Conservation (phyloP, 2,329 filamentous ascomycete species). For the Alternaria hordeiaustralica region DNA sequence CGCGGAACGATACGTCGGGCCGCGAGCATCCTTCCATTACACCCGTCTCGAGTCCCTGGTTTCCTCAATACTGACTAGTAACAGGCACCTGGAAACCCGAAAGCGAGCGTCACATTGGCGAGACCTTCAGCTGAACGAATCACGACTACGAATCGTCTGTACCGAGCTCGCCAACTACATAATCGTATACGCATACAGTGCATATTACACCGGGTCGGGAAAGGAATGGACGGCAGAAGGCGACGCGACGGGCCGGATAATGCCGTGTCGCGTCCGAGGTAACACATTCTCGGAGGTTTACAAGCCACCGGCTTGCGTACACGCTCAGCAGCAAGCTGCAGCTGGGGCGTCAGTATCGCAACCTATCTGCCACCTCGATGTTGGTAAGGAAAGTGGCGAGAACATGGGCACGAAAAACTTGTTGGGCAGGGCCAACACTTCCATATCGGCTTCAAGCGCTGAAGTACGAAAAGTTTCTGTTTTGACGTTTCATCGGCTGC, state of each 20-base stretch:
- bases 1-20: background rate
- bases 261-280: background rate
- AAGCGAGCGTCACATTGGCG: constrained; percentile 43
- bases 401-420: background rate
- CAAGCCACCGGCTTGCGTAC: background rate
- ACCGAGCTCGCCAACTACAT: background rate
- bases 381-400: background rate
- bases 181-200: background rate
- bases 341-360: background rate
- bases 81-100: constrained; percentile 48
- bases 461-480: constrained; percentile 29
- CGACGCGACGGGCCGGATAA: background rate
- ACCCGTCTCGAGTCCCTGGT: constrained; percentile 3
- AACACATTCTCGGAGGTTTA: background rate
- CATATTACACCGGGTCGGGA: background rate
- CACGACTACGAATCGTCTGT: background rate
- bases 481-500: background rate
- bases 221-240: background rate
- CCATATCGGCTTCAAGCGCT: constrained; percentile 41
- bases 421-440: background rate
- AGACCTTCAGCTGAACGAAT: constrained; percentile 35
- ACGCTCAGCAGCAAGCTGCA: background rate
- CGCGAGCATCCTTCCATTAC: background rate
- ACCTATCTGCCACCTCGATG: background rate
- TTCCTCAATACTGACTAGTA: constrained; percentile 30